Base-by-base conservation (phyloP, 225 moss, liverwort and hornwort species). In the Bryoerythrophyllum caledonicum region DNA sequence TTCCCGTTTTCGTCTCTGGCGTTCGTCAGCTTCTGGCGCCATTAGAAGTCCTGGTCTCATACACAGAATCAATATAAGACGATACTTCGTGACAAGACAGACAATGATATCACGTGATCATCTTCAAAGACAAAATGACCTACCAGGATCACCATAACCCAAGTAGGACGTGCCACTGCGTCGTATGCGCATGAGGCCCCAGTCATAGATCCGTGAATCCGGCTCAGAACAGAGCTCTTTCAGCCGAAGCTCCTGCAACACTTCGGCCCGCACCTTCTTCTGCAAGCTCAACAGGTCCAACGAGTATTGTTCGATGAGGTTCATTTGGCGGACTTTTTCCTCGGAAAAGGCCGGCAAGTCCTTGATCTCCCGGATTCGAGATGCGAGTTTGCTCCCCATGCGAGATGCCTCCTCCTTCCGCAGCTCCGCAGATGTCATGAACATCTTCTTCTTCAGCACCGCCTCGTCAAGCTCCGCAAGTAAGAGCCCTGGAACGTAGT, bases 111-210 rank as follows among this genome's bases (percentile, higher is more conserved):
- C 10, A 38, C 38, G 6, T 10, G 10, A 38, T 38, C 38, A 38
- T 38, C 38, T 38, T 8, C 2, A 38, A 8, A 38, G 38, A 7
- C 13, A 68, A 14, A 35, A 43, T 17, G 60, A 53, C 82, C 82
- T 86, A 82, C 89, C 83, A 76, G 81, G 20, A 52, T 81, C 88
- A n/a, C 82, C 83, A 30, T 85, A 83, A 41, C 92, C 90, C 62
- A 92, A 79, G 62, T 92, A 79, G 34, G 87, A 87, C 26, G 82
- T 92, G 67, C 88, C 85, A 64, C 85, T 88, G 26, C 89, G 86
- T 53, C 89, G 85, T 56, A 93, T 76, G 19, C 97, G 92, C 94
- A 93, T 92, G 52, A 90, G 88, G 2, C 92, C 93, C 97, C 97
- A 97, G 77, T 94, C 97, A 70, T 89, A 97, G 28, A 97, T 60